These are phyloP conservation scores for Hypoxylon sp. DNA, from an alignment of 2,329 filamentous ascomycete genomes.

Conservation along the genomic window DNA sequence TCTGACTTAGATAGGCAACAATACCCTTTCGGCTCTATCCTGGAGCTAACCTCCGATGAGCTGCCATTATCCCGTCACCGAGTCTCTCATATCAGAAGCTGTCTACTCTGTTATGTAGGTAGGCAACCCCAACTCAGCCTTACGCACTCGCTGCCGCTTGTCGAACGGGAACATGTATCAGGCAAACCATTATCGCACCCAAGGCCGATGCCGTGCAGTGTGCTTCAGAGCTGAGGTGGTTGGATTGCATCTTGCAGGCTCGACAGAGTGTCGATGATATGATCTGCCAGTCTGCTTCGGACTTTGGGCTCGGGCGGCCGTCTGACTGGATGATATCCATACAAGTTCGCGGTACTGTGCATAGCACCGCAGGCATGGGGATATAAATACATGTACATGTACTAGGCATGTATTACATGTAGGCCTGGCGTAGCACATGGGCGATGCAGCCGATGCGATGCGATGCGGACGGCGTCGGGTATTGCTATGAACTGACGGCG, in stretches of 20 bases:
- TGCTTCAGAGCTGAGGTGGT: constrained; percentile 9
- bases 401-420: not conserved
- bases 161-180: constrained; percentile 5
- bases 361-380: constrained; percentile 8
- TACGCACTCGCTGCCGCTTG: constrained; percentile 11
- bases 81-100: too few relatives aligned
- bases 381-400: not conserved
- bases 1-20: not conserved
- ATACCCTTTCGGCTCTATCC: not conserved
- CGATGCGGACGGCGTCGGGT: not conserved
- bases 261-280: constrained; percentile 26
- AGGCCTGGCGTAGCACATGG: constrained; percentile 18
- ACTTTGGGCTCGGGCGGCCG: constrained; percentile 23
- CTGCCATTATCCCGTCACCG: too few relatives aligned
- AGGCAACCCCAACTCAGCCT: constrained; percentile 31
- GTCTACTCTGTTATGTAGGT: too few relatives aligned
- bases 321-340: constrained; percentile 25
- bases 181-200: constrained; percentile 2
- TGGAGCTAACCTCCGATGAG: too few relatives aligned
- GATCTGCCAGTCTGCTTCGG: constrained; percentile 24
- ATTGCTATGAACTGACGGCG: too few relatives aligned
- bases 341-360: constrained; percentile 2
- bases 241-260: constrained; percentile 23
- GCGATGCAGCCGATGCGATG: not conserved
- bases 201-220: constrained; percentile 22